Conservation (phyloP, 306 rosid species). For the Ormosia semicastrata region DNA sequence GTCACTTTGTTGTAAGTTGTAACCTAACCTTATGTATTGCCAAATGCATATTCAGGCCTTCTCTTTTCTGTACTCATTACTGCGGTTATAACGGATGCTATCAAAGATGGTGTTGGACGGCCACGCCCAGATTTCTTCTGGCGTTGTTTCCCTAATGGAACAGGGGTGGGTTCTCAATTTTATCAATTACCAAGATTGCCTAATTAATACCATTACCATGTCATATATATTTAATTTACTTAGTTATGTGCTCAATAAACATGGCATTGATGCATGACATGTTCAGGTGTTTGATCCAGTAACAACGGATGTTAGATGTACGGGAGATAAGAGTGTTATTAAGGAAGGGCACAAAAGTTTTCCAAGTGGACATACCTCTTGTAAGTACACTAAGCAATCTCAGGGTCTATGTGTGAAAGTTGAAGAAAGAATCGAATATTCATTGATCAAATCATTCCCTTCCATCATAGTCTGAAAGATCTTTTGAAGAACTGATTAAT, state of each 20-base stretch:
- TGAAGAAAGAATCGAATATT: neutral
- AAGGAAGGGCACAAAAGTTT: conserved; percentile 91
- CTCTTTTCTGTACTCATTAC: conserved; percentile 68
- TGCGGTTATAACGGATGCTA: conserved; percentile 75
- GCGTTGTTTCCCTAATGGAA: conserved; percentile 88
- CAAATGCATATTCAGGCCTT: conserved; percentile 56
- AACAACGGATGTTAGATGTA: conserved; percentile 54
- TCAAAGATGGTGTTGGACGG: conserved; percentile 81
- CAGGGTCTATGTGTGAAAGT: neutral
- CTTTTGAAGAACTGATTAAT: neutral
- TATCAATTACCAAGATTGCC: neutral
- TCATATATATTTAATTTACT: conserved; percentile 17
- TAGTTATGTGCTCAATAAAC: neutral
- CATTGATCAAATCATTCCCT: neutral
- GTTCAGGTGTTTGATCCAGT: conserved; percentile 54
- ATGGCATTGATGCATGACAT: conserved; percentile 8
- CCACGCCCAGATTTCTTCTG: conserved; percentile 94
- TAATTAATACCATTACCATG: neutral
- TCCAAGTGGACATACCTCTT: conserved; percentile 90
- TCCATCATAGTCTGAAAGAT: neutral
- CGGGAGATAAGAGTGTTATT: conserved; percentile 57
- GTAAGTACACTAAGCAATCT: conserved; percentile 45
- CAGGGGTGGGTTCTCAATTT: conserved; percentile 47
- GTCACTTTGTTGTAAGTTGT: neutral
- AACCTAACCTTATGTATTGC: neutral